A percentile compares a stretch with the other conserved stretches of the same genome.
Conservation (phyloP, 257 asterid species). For the Cruciata laevipes region DNA sequence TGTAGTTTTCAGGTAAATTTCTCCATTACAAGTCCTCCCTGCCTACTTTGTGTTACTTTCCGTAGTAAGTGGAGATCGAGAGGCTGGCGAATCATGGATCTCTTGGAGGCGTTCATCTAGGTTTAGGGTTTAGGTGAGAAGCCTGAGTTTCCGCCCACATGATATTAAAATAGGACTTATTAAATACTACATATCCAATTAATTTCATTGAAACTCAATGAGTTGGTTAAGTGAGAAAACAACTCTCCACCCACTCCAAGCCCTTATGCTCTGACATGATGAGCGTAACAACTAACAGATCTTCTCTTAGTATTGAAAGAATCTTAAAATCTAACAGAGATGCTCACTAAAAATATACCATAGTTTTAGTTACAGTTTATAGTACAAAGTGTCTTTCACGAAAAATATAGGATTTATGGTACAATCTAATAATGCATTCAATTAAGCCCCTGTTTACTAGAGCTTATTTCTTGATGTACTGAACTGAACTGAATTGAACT, state of each 20-base stretch:
- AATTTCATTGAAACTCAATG: slow-evolving; percentile 11
- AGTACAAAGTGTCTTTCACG: not conserved
- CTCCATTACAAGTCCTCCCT: slow-evolving; percentile 73
- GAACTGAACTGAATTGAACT: no score
- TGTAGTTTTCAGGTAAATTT: slow-evolving; percentile 44
- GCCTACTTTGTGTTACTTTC: slow-evolving; percentile 61
- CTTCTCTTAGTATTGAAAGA: not conserved
- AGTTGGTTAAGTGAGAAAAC: not conserved
- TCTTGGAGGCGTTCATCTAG: slow-evolving; percentile 80
- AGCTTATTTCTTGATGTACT: no score
- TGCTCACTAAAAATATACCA: not conserved
- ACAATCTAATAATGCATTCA: not conserved
- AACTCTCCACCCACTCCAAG: not conserved
- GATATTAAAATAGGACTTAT: not conserved
- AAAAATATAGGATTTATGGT: not conserved
- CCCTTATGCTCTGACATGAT: not conserved
- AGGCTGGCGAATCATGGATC: slow-evolving; percentile 71
- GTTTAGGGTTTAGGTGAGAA: slow-evolving; percentile 68
- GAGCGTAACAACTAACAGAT: not conserved
- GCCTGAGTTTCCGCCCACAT: not conserved
- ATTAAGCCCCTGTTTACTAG: no score
- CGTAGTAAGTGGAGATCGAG: slow-evolving; percentile 70
- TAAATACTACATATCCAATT: not conserved
- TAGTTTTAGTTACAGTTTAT: not conserved
- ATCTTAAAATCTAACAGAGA: not conserved